Percentiles rank a stretch among this genome's conserved stretches.
Evolutionary conservation across 148 eudicot species (phyloP).

Genomic region (Dianthus caryophyllus): DNA sequence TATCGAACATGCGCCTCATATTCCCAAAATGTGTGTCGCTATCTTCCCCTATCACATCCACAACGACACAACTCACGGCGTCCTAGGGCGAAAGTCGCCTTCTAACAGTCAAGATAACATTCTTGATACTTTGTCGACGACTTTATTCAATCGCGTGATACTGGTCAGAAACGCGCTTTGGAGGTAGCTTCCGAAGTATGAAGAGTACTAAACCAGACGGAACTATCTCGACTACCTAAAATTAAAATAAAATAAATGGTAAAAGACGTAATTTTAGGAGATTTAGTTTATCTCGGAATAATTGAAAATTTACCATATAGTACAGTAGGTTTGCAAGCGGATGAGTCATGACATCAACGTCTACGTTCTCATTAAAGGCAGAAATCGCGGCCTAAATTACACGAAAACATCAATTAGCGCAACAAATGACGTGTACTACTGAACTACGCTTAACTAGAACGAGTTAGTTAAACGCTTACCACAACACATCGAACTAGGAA

Average conservation of each 20-base stretch:
- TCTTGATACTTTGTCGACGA: background rate
- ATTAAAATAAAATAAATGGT: background rate
- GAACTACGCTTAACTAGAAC: background rate
- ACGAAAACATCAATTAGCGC: background rate
- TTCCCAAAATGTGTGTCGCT: no score
- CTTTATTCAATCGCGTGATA: constrained; percentile 49
- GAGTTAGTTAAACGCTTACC: constrained; percentile 30
- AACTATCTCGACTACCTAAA: constrained; percentile 54
- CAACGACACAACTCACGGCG: no score
- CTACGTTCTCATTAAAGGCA: constrained; percentile 38
- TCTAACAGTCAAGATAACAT: no score
- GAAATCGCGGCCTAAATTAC: constrained; percentile 39
- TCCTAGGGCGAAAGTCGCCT: no score
- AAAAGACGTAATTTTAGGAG: no score
- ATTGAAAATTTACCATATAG: constrained; percentile 36
- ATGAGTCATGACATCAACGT: constrained; percentile 49
- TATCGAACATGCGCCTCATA: no score
- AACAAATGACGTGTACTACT: background rate
- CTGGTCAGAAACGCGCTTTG: constrained; percentile 50
- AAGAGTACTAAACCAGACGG: constrained; percentile 62
- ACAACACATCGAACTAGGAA: constrained; percentile 53
- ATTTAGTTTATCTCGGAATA: no score
- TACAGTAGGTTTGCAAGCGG: constrained; percentile 44
- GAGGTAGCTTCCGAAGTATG: constrained; percentile 60
- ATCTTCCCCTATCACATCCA: no score